phyloP scores from a whole-genome alignment of 2,329 filamentous ascomycete genomes.

The Sclerotinia subarctica region DNA sequence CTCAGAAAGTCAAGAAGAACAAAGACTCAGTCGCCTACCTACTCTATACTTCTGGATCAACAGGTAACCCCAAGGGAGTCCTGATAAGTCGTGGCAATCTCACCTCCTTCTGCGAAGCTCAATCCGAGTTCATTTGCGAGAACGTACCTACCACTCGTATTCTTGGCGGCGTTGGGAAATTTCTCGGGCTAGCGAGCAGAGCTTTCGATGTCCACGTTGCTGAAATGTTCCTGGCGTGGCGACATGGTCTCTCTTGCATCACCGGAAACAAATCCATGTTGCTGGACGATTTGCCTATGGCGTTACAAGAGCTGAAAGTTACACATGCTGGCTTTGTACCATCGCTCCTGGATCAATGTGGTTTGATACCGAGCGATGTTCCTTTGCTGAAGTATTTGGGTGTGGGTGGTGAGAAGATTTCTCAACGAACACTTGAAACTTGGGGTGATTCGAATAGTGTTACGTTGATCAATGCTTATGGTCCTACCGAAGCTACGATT shows the following conservation, averaged over 20 bases:
- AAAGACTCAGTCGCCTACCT: slow-evolving; percentile 50
- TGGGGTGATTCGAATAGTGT: slow-evolving; percentile 12
- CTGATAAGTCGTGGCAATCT: slow-evolving; percentile 21
- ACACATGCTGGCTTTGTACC: slow-evolving; percentile 14
- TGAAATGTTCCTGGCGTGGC: slow-evolving; percentile 38
- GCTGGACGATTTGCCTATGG: slow-evolving; percentile 6
- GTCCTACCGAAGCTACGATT: slow-evolving; percentile 10
- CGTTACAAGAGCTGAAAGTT: slow-evolving; percentile 9
- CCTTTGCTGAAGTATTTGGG: slow-evolving; percentile 2
- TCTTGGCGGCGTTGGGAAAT: slow-evolving; percentile 32
- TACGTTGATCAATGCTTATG: slow-evolving; percentile 14
- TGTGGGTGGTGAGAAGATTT: slow-evolving; percentile 14
- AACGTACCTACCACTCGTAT: neutral
- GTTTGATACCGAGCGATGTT: slow-evolving; percentile 8
- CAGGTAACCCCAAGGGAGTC: slow-evolving; percentile 79
- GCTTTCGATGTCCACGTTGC: slow-evolving; percentile 38
- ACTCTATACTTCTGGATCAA: slow-evolving; percentile 78
- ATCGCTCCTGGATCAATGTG: slow-evolving; percentile 8
- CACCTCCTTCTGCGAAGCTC: slow-evolving; percentile 8
- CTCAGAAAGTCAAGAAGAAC: neutral
- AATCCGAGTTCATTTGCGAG: slow-evolving; percentile 8
- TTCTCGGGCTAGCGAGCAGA: slow-evolving; percentile 39
- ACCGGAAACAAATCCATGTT: slow-evolving; percentile 27
- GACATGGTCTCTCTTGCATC: slow-evolving; percentile 34
- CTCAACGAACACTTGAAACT: slow-evolving; percentile 2